A percentile compares a stretch with the other conserved stretches of the same genome.
phyloP scores from a whole-genome alignment of 2,329 filamentous ascomycete species.

The Aspergillus fumigatus region DNA sequence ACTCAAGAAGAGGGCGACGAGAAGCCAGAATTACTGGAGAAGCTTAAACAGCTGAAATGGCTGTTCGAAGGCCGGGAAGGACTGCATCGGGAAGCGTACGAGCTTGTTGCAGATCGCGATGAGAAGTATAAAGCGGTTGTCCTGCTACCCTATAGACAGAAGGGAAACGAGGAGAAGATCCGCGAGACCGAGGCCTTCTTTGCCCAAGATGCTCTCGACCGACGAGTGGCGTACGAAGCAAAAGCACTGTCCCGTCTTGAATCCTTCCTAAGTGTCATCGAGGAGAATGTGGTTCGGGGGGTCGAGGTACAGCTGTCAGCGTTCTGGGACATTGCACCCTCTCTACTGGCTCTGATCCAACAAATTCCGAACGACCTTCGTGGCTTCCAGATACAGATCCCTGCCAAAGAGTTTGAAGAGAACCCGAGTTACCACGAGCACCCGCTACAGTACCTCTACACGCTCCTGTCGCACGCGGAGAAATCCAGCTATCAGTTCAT shows the following conservation, averaged over 20 bases:
- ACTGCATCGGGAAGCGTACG: slow-evolving; percentile 78
- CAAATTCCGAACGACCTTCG: slow-evolving; percentile 60
- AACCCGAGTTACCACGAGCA: slow-evolving; percentile 76
- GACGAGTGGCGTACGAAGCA: slow-evolving; percentile 65
- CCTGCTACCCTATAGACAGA: slow-evolving; percentile 71
- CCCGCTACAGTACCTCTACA: slow-evolving; percentile 87
- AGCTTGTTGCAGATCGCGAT: slow-evolving; percentile 79
- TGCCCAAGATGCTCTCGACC: slow-evolving; percentile 67
- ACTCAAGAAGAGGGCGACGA: slow-evolving; percentile 95
- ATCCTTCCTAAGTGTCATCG: slow-evolving; percentile 72
- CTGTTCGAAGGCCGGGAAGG: slow-evolving; percentile 91
- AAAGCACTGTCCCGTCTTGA: slow-evolving; percentile 69
- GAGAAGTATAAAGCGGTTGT: slow-evolving; percentile 82
- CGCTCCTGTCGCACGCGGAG: slow-evolving; percentile 77
- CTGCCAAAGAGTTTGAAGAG: slow-evolving; percentile 73
- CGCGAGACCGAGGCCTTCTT: slow-evolving; percentile 79
- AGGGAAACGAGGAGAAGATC: slow-evolving; percentile 71
- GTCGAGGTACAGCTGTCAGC: slow-evolving; percentile 88
- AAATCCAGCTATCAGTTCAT: slow-evolving; percentile 97
- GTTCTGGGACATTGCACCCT: slow-evolving; percentile 96
- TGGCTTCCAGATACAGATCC: slow-evolving; percentile 71
- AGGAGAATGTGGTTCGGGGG: slow-evolving; percentile 78
- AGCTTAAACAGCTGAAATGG: slow-evolving; percentile 93
- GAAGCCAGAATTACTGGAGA: slow-evolving; percentile 87
- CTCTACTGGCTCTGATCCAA: slow-evolving; percentile 71